A percentile compares a stretch with the other conserved stretches of the same genome.
Conservation (phyloP, 345 rosid genomes). For the Excoecaria cochinchinensis region DNA sequence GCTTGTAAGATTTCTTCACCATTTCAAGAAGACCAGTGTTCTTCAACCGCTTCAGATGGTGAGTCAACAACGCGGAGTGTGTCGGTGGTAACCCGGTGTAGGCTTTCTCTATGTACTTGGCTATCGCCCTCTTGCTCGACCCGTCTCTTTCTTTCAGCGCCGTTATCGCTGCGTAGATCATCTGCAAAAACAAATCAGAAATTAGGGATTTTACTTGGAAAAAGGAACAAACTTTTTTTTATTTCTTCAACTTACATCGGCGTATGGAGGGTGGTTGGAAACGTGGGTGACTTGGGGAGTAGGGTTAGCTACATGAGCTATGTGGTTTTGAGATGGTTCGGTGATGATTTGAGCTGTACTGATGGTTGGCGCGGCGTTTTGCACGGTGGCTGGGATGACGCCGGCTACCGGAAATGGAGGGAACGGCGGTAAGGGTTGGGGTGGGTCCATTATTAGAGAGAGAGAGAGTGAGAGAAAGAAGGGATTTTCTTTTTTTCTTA, state of each 20-base stretch:
- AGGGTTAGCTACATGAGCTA: constrained; percentile 18
- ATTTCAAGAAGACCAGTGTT: constrained; percentile 48
- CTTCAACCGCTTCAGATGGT: constrained; percentile 59
- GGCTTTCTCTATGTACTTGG: constrained; percentile 54
- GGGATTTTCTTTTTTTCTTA: background rate
- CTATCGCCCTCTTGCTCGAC: constrained; percentile 77
- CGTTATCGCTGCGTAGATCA: constrained; percentile 69
- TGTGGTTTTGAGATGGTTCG: constrained; percentile 9
- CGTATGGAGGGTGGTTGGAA: constrained; percentile 20
- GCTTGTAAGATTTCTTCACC: constrained; percentile 64
- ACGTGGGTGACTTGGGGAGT: background rate
- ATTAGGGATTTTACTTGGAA: background rate
- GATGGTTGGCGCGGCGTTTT: background rate
- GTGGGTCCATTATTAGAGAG: constrained; percentile 26
- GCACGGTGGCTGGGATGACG: background rate
- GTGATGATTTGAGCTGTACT: background rate
- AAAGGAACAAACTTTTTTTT: background rate
- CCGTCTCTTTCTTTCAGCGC: constrained; percentile 68
- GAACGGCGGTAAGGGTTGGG: background rate
- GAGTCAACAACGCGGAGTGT: constrained; percentile 56
- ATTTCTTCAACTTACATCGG: constrained; percentile 20
- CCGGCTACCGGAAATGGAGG: constrained; percentile 1
- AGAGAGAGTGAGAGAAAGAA: background rate
- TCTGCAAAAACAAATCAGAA: constrained; percentile 31
- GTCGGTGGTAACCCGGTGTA: constrained; percentile 46